Evolutionary conservation across 768 basidiomycete species (phyloP), one percentile per base, ranked within the genome.

Genomic region (Tephrocybe sp.): DNA sequence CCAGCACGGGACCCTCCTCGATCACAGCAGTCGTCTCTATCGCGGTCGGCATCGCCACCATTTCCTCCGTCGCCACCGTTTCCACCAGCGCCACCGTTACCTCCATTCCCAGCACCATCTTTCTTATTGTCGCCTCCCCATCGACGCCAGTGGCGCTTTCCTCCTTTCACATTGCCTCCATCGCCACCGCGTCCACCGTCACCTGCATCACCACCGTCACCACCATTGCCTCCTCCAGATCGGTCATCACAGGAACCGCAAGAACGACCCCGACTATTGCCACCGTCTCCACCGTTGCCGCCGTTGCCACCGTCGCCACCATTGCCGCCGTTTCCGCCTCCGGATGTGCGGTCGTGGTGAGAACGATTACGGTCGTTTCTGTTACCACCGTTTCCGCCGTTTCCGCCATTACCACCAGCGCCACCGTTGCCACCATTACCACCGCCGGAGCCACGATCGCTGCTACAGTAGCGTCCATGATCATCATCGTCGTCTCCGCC

Each of bases 361-460:
- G 18, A 24, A 37, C 45, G 45, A 36, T 7, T n/a, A 4, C 30
- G 30, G 29, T 21, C 30, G 19, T 36, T 18, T 19, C 19, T n/a
- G n/a, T 36, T 18, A 22, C 37, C 18, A 5, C 39, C 47, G 24
- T 36, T 45, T 4, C 44, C 44, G 21, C n/a, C 42, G 10, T 30
- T 16, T 15, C 42, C 49, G n/a, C 34, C 43, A n/a, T 44, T 27
- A 11, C 49, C 49, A 29, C 49, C 49, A 31, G 41, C 18, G 12
- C 42, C 43, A 16, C 49, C 38, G 13, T 23, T 24, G 13, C 30
- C 38, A 25, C 33, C 49, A 21, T 38, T 38, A 18, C 37, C 37
- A 6, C 37, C 37, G 29, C 38, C 29, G 15, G 18, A 36, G 5
- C 39, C 38, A 31, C 38, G 15, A 29, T 22, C 39, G 37, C 19